Evolutionary conservation across 192 early-diverging fungal genomes (phyloP).

Genomic region (Mortierella hygrophila): DNA sequence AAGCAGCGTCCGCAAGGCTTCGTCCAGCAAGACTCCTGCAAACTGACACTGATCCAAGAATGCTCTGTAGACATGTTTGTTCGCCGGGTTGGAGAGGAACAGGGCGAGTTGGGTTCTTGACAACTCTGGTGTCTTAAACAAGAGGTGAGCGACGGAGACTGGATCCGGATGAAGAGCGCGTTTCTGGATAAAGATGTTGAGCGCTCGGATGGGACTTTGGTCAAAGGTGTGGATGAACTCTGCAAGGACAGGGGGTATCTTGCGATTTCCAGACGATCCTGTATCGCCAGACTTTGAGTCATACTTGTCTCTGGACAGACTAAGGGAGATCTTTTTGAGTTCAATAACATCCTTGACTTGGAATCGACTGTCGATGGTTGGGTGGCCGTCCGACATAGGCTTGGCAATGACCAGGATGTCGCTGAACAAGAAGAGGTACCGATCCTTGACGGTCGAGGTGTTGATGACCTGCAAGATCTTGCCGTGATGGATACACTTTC

Average conservation of each 20-base stretch:
- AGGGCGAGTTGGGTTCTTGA: slow-evolving; percentile 67
- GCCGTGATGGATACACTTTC: slow-evolving; percentile 68
- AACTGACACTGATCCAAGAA: slow-evolving; percentile 70
- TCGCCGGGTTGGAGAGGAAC: slow-evolving; percentile 67
- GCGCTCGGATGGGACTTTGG: slow-evolving; percentile 66
- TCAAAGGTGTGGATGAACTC: slow-evolving; percentile 71
- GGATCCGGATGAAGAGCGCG: slow-evolving; percentile 67
- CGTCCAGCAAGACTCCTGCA: slow-evolving; percentile 67
- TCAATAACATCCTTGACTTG: slow-evolving; percentile 69
- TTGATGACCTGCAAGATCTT: slow-evolving; percentile 76
- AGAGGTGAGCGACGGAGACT: slow-evolving; percentile 71
- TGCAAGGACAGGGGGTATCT: slow-evolving; percentile 69
- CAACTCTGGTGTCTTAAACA: slow-evolving; percentile 76
- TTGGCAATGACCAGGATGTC: slow-evolving; percentile 77
- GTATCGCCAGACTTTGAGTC: slow-evolving; percentile 36
- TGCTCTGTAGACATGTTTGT: slow-evolving; percentile 67
- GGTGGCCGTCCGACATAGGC: slow-evolving; percentile 64
- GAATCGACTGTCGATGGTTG: slow-evolving; percentile 62
- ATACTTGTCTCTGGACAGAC: slow-evolving; percentile 56
- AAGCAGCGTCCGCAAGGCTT: slow-evolving; percentile 69
- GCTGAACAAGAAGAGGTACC: slow-evolving; percentile 76
- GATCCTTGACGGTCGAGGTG: slow-evolving; percentile 73
- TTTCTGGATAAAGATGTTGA: slow-evolving; percentile 70
- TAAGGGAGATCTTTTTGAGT: slow-evolving; percentile 59
- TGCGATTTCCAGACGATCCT: slow-evolving; percentile 38